These are phyloP conservation scores for Euphrasia arctica DNA, from an alignment of 305 asterid genomes.

Conservation along the genomic window DNA sequence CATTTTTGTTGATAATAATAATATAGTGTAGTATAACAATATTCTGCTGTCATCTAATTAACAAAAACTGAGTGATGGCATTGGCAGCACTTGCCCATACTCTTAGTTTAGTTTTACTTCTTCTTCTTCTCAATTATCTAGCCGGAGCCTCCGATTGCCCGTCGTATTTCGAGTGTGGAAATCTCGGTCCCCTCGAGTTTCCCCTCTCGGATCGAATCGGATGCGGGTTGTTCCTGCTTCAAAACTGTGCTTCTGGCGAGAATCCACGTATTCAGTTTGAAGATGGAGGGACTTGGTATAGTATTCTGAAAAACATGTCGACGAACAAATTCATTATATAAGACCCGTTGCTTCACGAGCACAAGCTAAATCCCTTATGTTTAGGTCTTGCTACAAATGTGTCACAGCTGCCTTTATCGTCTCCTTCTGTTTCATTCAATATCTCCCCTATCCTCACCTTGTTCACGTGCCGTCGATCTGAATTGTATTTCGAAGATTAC, in stretches of 20 bases:
- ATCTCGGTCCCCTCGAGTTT: slow-evolving; percentile 25
- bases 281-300: neutral
- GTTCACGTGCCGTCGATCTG: slow-evolving; percentile 25
- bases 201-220: slow-evolving; percentile 29
- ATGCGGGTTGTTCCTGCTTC: slow-evolving; percentile 44
- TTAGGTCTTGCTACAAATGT: neutral
- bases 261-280: slow-evolving; percentile 26
- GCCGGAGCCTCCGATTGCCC: slow-evolving; percentile 33
- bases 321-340: neutral
- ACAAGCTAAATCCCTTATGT: neutral
- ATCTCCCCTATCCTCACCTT: slow-evolving; percentile 33
- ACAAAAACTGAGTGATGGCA: slow-evolving; percentile 26
- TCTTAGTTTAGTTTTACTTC: too few relatives aligned
- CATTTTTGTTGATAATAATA: too few relatives aligned
- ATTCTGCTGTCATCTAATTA: neutral
- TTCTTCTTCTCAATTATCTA: slow-evolving; percentile 10
- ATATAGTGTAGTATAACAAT: too few relatives aligned
- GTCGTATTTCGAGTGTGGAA: slow-evolving; percentile 33
- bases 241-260: neutral
- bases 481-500: slow-evolving; percentile 5
- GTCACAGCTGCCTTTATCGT: slow-evolving; percentile 9
- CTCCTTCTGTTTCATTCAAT: slow-evolving; percentile 30
- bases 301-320: neutral
- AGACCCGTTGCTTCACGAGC: neutral
- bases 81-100: neutral